Base-by-base conservation (phyloP, 2,329 filamentous ascomycete species). In the Aspergillus texensis region DNA sequence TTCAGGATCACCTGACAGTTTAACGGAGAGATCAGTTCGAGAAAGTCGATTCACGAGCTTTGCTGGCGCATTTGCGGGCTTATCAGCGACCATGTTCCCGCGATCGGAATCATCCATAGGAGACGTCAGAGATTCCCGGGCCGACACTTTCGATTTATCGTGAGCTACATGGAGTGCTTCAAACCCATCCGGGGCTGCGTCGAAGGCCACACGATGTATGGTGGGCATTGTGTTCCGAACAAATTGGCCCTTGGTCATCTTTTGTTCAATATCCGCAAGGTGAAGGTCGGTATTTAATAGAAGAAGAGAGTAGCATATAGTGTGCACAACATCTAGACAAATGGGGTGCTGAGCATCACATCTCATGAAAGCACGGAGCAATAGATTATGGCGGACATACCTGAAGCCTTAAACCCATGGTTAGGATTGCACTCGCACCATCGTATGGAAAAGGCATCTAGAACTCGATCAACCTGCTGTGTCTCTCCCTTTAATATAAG, bases 201-300 rank as follows among this genome's bases (percentile, higher is more conserved):
- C 92, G 45, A 85, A 82, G 11, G 93, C 85, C 14, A 92, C 89
- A 56, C 93, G 89, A 63, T 87, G 88, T 66, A 99, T 91, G 0
- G 94, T 97, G 0, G 91, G 91, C 84, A 98, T 89, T 5, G 95
- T 97, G 75, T 99, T 99, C 79, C 96, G 96, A 74, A 99, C 87
- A 73, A 98, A 99, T 73, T 98, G 94, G 67, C 86, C 90, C 61
- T 91, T 88, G 1, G 94, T 98, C 95, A 99, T 99, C 81, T 96
- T 96, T 71, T 91, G 89, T 65, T 96, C 93, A 70, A 98, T 97
- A 74, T 98, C 94, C 63, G 94, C 95, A 73, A 98, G 79, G 73
- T 99, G 94, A 61, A 99, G 83, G 81, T 99, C 95, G 39, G 95
- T 99, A 73, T 99, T 99, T 67, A 99, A 85, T 12, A 99, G 85